Base-by-base conservation (phyloP, 169 alveolate genomes). In the Plasmodium ovale region DNA sequence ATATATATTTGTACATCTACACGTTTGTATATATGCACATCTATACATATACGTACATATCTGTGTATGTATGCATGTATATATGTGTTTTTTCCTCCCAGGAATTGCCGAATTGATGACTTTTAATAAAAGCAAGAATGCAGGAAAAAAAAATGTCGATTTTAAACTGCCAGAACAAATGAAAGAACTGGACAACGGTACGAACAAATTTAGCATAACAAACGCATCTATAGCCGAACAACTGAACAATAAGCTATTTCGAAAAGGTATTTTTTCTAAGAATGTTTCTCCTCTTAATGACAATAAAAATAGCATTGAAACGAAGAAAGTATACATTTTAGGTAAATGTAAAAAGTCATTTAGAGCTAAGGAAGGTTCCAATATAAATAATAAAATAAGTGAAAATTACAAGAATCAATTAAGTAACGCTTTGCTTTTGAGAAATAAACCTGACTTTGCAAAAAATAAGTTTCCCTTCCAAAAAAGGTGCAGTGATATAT, bases 81-180 rank as follows among this genome's bases (percentile, higher is more conserved):
- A 14, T 33, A 35, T 44, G 21, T 29, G 21, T 12, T 35, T 35
- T 25, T 19, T 58, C 31, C 21, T 10, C 23, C 23, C 27, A 74
- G 88, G 31, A 74, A 74, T 74, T 39, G 72, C 88, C n/a, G 44
- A 59, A 37, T 35, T 74, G 58, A 53, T 74, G 65, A 31, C 21
- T 62, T 23, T 19, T 42, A 74, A 53, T 9, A 74, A 74, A 74
- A 60, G 31, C 4, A 67, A 58, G 35, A 42, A 44, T 42, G 44
- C 5, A 27, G 27, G 16, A 49, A 74, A 25, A 56, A 74, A 74
- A 44, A 74, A 47, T 29, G 88, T 74, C 2, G 47, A 74, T 53
- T 74, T 74, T 37, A 51, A 23, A 51, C 4, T 47, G n/a, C 1
- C 54, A 60, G 51, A 21, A 60, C 39, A 59, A 67, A 21, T 42